Evolutionary conservation across 2,329 filamentous ascomycete genomes (phyloP).

Genomic region (Paramyrothecium roridum): DNA sequence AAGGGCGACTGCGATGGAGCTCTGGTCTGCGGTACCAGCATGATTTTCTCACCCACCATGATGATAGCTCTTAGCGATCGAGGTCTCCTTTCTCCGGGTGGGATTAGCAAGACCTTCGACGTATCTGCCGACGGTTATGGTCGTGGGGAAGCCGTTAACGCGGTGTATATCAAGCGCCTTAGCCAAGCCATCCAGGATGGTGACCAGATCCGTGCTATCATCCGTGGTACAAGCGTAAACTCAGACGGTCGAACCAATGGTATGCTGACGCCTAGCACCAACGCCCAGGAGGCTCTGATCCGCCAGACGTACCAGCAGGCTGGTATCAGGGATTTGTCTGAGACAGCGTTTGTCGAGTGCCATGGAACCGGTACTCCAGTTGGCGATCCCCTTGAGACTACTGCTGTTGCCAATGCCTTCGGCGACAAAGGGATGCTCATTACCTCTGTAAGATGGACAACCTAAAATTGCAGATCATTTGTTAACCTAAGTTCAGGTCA

Average conservation of each 20-base stretch:
- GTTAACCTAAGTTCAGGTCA: conserved; percentile 21
- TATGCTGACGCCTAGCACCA: conserved; percentile 45
- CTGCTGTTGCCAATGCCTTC: neutral
- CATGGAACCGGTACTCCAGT: conserved; percentile 33
- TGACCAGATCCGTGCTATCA: conserved; percentile 70
- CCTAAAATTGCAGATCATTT: neutral
- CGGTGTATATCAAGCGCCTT: conserved; percentile 72
- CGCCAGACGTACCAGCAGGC: conserved; percentile 32
- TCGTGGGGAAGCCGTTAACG: conserved; percentile 71
- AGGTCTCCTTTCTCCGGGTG: conserved; percentile 12
- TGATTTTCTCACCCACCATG: conserved; percentile 4
- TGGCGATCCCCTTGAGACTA: conserved; percentile 43
- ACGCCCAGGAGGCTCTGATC: conserved; percentile 39
- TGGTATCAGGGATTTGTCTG: conserved; percentile 22
- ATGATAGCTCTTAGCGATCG: conserved; percentile 17
- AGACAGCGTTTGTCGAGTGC: conserved; percentile 35
- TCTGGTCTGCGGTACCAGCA: neutral
- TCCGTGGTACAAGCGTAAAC: conserved; percentile 60
- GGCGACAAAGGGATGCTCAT: conserved; percentile 15
- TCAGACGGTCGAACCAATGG: conserved; percentile 20
- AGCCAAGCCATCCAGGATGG: conserved; percentile 73
- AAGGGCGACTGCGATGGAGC: neutral
- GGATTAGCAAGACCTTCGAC: conserved; percentile 27
- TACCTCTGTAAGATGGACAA: neutral
- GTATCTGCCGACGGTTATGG: conserved; percentile 78